Base-by-base conservation (phyloP, 2,329 filamentous ascomycete genomes). In the Talaromyces amestolkiae region DNA sequence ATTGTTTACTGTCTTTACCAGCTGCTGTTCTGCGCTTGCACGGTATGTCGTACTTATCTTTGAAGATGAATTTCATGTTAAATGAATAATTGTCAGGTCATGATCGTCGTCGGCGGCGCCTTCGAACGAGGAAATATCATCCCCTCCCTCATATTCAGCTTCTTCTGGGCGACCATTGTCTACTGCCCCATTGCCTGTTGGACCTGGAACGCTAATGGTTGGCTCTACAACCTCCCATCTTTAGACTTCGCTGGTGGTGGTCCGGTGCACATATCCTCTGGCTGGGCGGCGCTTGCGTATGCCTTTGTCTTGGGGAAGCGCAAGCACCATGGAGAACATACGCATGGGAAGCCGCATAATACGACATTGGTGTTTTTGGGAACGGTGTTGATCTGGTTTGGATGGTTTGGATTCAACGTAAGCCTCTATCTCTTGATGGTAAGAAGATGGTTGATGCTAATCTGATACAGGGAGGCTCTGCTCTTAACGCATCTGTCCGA, bases 181-280 rank as follows among this genome's bases (percentile, higher is more conserved):
- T 91, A 91, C 78, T 88, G 89, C 71, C 88, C 88, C 22, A 85
- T 92, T 67, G 89, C 90, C 56, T 91, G 90, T 78, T 91, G 89
- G 85, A 91, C 90, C 54, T 92, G 89, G 90, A 92, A 91, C 77
- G 79, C 82, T 61, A 88, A 87, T 68, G 90, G 90, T 56, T 92
- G 89, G 89, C 83, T 91, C 33, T 88, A 83, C 77, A 84, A 85
- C 22, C 83, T 92, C 49, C 88, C 88, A 58, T 86, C 87, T 31
- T 85, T 91, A 70, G 90, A 92, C 76, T 92, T 91, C 71, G 89
- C 90, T 39, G 90, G 90, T 53, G 89, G 89, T 54, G 90, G 89
- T 13, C 89, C 90, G 43, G 90, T 92, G 22, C 90, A 92, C 78
- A 90, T 92, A 72, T 85, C 88, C 22, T 90, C 87, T 1, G 89